These are phyloP conservation scores for Dispira simplex DNA, from an alignment of 192 early-diverging fungal species.

Conservation along the genomic window DNA sequence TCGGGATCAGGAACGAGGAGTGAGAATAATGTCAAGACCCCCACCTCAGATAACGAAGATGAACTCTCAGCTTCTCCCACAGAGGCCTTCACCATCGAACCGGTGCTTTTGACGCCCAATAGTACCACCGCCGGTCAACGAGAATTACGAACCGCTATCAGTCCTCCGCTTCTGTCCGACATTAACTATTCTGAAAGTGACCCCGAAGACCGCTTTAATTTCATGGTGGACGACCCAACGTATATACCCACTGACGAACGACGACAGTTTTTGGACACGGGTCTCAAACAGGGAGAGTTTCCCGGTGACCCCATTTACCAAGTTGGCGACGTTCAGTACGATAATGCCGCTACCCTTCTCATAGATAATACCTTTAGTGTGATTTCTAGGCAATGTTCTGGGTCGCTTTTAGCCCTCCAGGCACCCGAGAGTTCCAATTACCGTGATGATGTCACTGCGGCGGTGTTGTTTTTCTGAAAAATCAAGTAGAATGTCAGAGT, in stretches of 20 bases:
- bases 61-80: no score
- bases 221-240: neutral
- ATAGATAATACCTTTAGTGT: constrained; percentile 2
- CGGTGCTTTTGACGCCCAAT: no score
- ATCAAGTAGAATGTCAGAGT: no score
- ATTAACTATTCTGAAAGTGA: neutral
- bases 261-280: neutral
- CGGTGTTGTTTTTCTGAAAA: neutral
- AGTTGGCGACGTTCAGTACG: neutral
- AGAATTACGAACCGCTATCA: neutral
- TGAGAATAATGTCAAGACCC: no score
- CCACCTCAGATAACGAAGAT: no score
- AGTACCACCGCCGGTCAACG: no score
- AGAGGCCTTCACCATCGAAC: no score
- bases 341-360: constrained; percentile 2
- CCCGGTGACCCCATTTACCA: neutral
- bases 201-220: constrained; percentile 5
- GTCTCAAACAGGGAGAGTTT: neutral
- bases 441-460: constrained; percentile 6
- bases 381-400: neutral
- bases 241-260: constrained; percentile 5
- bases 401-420: neutral
- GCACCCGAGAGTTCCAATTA: constrained; percentile 8
- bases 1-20: no score
- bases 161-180: neutral